These are phyloP conservation scores for Xylaria intraflava DNA, from an alignment of 495 filamentous ascomycete species.

Conservation along the genomic window DNA sequence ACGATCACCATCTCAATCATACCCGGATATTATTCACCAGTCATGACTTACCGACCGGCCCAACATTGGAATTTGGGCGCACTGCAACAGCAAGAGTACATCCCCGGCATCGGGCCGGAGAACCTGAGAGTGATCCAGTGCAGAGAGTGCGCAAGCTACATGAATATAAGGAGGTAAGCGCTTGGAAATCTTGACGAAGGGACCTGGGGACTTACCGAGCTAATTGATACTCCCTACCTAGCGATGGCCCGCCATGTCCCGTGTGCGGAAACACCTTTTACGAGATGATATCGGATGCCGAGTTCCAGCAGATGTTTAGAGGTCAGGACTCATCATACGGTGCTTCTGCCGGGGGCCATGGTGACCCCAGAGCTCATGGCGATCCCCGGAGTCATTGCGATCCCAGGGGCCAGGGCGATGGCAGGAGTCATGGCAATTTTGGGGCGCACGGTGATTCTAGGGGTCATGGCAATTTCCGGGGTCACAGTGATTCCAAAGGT, in stretches of 20 bases:
- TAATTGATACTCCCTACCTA: not conserved
- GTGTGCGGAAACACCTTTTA: constrained; percentile 5
- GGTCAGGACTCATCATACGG: not conserved
- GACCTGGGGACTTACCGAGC: no score
- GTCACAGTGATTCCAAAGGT: not conserved
- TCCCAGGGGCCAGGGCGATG: not conserved
- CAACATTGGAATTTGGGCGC: not conserved
- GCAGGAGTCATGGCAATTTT: not conserved
- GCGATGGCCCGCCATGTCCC: not conserved
- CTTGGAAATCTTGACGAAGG: not conserved
- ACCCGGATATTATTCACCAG: not conserved
- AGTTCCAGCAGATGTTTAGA: not conserved
- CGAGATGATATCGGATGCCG: constrained; percentile 1
- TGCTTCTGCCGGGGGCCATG: not conserved
- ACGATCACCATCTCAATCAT: not conserved
- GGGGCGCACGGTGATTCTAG: not conserved
- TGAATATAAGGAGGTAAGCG: constrained; percentile 6
- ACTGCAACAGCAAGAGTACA: constrained; percentile 2
- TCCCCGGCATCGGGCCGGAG: not conserved
- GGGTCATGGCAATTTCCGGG: not conserved
- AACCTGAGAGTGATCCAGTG: constrained; percentile 2
- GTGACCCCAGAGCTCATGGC: not conserved
- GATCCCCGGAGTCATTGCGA: not conserved
- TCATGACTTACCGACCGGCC: not conserved
- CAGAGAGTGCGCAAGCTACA: constrained; percentile 1